Base-by-base conservation (phyloP, 805 yeast genomes). In the Wickerhamomyces chambardii region DNA sequence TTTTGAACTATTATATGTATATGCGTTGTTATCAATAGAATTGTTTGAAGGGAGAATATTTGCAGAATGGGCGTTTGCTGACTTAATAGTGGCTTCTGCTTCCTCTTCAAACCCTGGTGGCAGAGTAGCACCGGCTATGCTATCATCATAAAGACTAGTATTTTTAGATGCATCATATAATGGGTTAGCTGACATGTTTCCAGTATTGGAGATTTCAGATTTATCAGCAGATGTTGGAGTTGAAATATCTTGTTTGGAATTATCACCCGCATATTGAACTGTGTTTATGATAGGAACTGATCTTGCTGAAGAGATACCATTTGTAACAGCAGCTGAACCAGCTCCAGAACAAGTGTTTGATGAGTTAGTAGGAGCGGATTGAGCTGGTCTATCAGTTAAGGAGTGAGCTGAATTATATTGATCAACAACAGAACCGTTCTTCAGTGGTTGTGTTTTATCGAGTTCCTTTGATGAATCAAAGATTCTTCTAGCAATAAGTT, bases 81-180 rank as follows among this genome's bases (percentile, higher is more conserved):
- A n/a, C n/a, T 40, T 38, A 24, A n/a, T 24, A 19, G 22, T 19
- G 8, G 24, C 19, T 24, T 24, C 27, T 24, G 15, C 16, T 14
- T 36, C 28, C 15, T 17, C 5, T 21, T 25, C 21, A 14, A 48
- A 47, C 28, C 47, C 44, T 7, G 55, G 55, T 19, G 55, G 55
- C 9, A 46, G 38, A 5, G 50, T 46, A 5, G 50, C 50, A 29
- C 50, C 50, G 24, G 46, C 45, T 26, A 44, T 31, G 27, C 42
- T 36, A 22, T 31, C 28, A 8, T 31, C 33, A 31, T 22, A 31
- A 5, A 19, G 11, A 16, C 30, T 28, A 16, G 17, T 12, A 15
- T 16, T 28, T 28, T 8, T 24, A 12, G 27, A 24, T 6, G 27
- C 9, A 24, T n/a, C 12, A 14, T 24, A 24, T 7, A 6, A 5